These are phyloP conservation scores for Claviceps citrina DNA, from an alignment of 2,329 filamentous ascomycete genomes.

Conservation along the genomic window DNA sequence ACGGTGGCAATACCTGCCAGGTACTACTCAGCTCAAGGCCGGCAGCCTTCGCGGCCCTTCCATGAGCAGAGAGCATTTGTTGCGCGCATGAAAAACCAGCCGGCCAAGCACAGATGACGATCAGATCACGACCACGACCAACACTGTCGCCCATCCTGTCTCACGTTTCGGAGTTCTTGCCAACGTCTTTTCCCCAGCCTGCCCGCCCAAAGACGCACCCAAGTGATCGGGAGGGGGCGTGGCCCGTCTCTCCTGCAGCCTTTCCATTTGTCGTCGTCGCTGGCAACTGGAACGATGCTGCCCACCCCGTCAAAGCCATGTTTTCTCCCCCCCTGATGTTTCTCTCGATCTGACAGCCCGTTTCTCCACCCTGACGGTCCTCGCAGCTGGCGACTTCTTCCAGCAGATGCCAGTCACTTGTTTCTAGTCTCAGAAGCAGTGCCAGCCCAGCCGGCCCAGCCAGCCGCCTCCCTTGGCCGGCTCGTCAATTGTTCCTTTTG, in stretches of 20 bases:
- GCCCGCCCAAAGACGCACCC: no score
- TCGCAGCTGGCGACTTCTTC: constrained; percentile 6
- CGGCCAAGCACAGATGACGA: neutral
- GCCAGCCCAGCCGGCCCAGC: constrained; percentile 6
- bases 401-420: constrained; percentile 7
- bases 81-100: neutral
- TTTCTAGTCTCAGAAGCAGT: constrained; percentile 8
- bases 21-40: no score
- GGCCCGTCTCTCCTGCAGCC: constrained; percentile 1
- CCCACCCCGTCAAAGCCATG: neutral
- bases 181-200: no score
- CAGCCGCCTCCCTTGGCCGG: constrained; percentile 6
- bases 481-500: constrained; percentile 1
- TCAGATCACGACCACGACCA: neutral
- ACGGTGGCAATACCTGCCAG: no score
- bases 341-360: neutral
- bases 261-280: constrained; percentile 6
- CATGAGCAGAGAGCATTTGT: no score
- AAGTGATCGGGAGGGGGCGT: neutral
- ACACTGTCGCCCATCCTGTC: neutral
- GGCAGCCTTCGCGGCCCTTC: no score
- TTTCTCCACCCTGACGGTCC: constrained; percentile 2
- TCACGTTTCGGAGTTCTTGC: neutral
- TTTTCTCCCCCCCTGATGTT: neutral
- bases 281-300: constrained; percentile 7